These are phyloP conservation scores for Fusarium decemcellulare DNA, from an alignment of 2,329 filamentous ascomycete genomes.

Conservation along the genomic window DNA sequence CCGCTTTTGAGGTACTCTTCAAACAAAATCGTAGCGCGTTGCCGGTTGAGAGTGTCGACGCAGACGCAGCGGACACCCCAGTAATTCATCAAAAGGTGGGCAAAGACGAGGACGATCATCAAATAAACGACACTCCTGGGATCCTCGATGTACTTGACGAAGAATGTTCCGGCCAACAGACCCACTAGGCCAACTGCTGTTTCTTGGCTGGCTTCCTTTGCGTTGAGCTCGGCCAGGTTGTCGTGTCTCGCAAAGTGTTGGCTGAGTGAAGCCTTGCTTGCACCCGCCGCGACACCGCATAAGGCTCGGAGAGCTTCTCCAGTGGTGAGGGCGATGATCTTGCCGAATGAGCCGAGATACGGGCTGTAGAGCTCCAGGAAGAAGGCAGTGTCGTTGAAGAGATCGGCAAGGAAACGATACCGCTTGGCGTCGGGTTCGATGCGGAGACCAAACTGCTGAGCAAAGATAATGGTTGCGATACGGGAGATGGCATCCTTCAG, in stretches of 20 bases:
- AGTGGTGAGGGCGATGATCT: conserved; percentile 64
- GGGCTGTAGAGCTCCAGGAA: conserved; percentile 89
- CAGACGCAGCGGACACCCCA: conserved; percentile 86
- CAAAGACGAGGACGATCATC: conserved; percentile 78
- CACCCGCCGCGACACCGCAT: conserved; percentile 91
- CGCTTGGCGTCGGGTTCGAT: conserved; percentile 93
- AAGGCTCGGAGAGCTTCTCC: conserved; percentile 71
- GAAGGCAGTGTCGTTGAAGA: conserved; percentile 91
- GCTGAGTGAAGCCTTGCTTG: conserved; percentile 90
- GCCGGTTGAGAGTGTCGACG: conserved; percentile 88
- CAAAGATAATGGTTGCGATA: conserved; percentile 88
- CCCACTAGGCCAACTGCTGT: conserved; percentile 91
- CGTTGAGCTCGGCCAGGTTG: conserved; percentile 94
- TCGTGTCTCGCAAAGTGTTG: conserved; percentile 91
- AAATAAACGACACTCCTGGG: conserved; percentile 80
- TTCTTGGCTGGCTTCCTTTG: conserved; percentile 95
- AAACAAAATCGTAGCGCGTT: conserved; percentile 86
- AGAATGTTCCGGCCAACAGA: conserved; percentile 85
- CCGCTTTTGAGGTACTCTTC: conserved; percentile 66
- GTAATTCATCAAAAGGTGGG: conserved; percentile 90
- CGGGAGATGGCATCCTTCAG: conserved; percentile 86
- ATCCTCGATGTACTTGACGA: conserved; percentile 82
- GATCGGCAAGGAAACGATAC: conserved; percentile 87
- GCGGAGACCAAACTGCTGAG: conserved; percentile 83
- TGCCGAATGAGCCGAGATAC: conserved; percentile 70